Evolutionary conservation across 2,329 filamentous ascomycete species (phyloP), one percentile per base, ranked within the genome.

Genomic region (Ophiostoma sp.): DNA sequence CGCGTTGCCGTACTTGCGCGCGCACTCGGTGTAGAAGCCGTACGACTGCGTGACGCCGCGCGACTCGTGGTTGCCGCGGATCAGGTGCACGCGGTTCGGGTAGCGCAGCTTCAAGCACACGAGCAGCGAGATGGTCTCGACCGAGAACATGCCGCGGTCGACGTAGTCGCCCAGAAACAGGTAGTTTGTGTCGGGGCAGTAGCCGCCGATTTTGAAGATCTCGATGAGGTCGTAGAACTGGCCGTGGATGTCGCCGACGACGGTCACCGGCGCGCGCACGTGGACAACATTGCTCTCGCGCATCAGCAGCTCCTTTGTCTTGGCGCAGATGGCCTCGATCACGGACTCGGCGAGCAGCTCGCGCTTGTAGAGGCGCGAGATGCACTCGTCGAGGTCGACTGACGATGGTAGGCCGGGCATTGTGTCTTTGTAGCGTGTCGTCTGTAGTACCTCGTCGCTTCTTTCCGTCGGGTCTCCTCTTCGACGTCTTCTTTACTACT

Each of bases 201-300:
- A 96, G 69, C 95, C 95, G 69, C 95, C 95, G 75, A 99, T 99
- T 79, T 93, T 93, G 81, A 99, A 99, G 73, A 99, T 98, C 84
- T 99, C 95, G 73, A 99, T 95, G 81, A 99, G 87, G 79, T 99
- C 95, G 79, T 94, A 98, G 81, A 99, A 99, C 79, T 99, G 95
- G 69, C 95, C 95, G 79, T 99, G 95, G 73, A 99, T 99, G 78
- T 99, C 95, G 73, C 95, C 95, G 52, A 99, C 95, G 9, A 99
- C 95, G 16, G 95, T 99, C 69, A 99, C 92, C 1, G 95, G 95
- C 44, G 95, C 93, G 74, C 88, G 88, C 71, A 99, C 96, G 78
- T 99, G 95, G 70, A 99, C 95, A 71, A 99, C 95, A 80, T 99
- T 99, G 85, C 94, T 98, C 87, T 99, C 95, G 77, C 96, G 94